A percentile compares a stretch with the other conserved stretches of the same genome.
Evolutionary conservation across 2,329 filamentous ascomycete genomes (phyloP).

Genomic region (Arthrobotrys sphaeroides): DNA sequence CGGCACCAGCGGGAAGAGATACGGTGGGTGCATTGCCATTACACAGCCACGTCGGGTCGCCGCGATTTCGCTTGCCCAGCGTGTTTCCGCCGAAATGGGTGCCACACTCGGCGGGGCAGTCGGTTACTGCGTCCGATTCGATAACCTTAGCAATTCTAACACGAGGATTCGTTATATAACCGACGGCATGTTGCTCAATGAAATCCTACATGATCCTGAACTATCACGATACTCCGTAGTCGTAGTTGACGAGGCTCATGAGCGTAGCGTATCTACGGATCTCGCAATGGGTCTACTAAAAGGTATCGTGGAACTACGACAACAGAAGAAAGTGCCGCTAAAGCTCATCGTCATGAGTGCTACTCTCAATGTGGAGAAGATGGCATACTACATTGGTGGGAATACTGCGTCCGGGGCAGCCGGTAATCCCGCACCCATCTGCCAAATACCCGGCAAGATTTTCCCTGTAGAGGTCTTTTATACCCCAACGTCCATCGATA

Average conservation of each 20-base stretch:
- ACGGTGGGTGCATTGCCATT: slow-evolving; percentile 86
- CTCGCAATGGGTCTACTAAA: slow-evolving; percentile 87
- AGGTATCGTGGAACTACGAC: slow-evolving; percentile 69
- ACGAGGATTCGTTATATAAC: slow-evolving; percentile 92
- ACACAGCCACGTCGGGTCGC: slow-evolving; percentile 94
- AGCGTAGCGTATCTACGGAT: slow-evolving; percentile 93
- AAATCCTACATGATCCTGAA: slow-evolving; percentile 84
- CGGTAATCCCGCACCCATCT: slow-evolving; percentile 60
- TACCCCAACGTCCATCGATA: slow-evolving; percentile 75
- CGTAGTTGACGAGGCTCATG: slow-evolving; percentile 95
- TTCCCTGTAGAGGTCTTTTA: slow-evolving; percentile 84
- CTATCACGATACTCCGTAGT: slow-evolving; percentile 87
- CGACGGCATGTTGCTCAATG: slow-evolving; percentile 94
- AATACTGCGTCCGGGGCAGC: slow-evolving; percentile 24
- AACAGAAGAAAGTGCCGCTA: slow-evolving; percentile 67
- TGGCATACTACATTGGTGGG: slow-evolving; percentile 76
- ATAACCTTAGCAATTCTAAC: slow-evolving; percentile 76
- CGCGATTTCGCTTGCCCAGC: slow-evolving; percentile 86
- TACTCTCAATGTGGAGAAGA: slow-evolving; percentile 84
- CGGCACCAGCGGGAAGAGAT: slow-evolving; percentile 63
- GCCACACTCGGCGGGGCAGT: slow-evolving; percentile 68
- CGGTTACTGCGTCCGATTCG: slow-evolving; percentile 94
- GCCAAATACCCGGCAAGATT: slow-evolving; percentile 84
- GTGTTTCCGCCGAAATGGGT: slow-evolving; percentile 85
- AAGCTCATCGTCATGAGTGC: slow-evolving; percentile 98